Base-by-base conservation (phyloP, 257 asterid genomes). In the Vinca minor region DNA sequence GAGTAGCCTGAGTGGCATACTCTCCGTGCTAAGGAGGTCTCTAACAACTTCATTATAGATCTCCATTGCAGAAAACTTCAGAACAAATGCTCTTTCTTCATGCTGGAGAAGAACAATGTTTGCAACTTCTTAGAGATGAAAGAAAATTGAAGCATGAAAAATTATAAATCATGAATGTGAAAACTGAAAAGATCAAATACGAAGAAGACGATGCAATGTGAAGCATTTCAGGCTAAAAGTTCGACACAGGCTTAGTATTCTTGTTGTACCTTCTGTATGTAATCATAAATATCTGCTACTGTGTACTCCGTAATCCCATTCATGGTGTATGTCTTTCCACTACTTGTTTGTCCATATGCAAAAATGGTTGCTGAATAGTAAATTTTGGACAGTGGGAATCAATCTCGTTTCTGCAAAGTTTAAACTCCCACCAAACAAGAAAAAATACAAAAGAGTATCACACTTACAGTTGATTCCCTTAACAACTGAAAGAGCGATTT, bases 291-390 rank as follows among this genome's bases (percentile, higher is more conserved):
- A 62, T 78, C 99, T 62, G 87, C 81, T 48, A 89, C 99, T 15
- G 99, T 75, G 63, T 81, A 93, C 75, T 89, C 99, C 4, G 99
- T 93, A 41, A 93, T 84, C 44, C 99, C 99, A 67, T 87, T 93
- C 99, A 93, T 87, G 34, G 99, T 93, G 78, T 93, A 93, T n/a
- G 98, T 93, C 87, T 93, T 93, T 74, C 98, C 98, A 32, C 98
- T 93, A 81, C 97, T 93, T 65, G 99, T 93, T 83, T 89, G 97
- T 59, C 99, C 99, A 79, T 93, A 93, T 3, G 99, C 99, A 74
- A 93, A 93, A 63, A 93, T 80, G 66, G 99, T 89, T 41, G 99
- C 99, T 93, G 85, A 67, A 75, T 72, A 48, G 65, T 62, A 78
- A 78, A 23, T 56, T 57, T 25, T 53, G 32, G 29, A 44, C 20